Evolutionary conservation across 1,139 yeast species (phyloP).

Genomic region (Candida neerlandica): DNA sequence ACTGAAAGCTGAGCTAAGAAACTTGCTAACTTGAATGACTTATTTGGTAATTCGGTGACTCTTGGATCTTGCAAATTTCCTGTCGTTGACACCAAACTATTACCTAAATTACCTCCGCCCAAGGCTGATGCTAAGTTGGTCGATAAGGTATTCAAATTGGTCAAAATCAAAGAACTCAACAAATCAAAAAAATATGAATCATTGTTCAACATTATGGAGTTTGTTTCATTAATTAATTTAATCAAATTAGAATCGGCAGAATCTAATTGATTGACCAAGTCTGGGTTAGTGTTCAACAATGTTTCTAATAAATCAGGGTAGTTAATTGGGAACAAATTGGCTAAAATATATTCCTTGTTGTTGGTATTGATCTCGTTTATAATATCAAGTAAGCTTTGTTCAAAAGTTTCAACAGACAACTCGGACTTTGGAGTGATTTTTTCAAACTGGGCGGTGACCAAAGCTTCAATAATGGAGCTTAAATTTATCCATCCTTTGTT

Average conservation of each 20-base stretch:
- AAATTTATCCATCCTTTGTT: slow-evolving; percentile 80
- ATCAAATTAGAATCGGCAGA: slow-evolving; percentile 42
- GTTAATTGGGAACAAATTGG: slow-evolving; percentile 47
- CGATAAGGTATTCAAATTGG: slow-evolving; percentile 32
- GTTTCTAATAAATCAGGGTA: slow-evolving; percentile 47
- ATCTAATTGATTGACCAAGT: slow-evolving; percentile 41
- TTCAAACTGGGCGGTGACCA: slow-evolving; percentile 64
- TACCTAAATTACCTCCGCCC: slow-evolving; percentile 19
- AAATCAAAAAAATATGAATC: slow-evolving; percentile 36
- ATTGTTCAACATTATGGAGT: slow-evolving; percentile 28
- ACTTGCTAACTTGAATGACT: slow-evolving; percentile 62
- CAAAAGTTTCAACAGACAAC: slow-evolving; percentile 62
- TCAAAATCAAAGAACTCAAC: slow-evolving; percentile 30
- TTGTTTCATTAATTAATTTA: slow-evolving; percentile 50
- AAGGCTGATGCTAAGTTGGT: slow-evolving; percentile 29
- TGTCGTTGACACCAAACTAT: slow-evolving; percentile 14
- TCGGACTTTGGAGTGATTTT: slow-evolving; percentile 73
- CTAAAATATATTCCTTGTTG: slow-evolving; percentile 41
- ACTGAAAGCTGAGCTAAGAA: slow-evolving; percentile 67
- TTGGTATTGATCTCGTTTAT: slow-evolving; percentile 39
- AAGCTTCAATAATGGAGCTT: slow-evolving; percentile 53
- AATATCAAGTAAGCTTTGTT: slow-evolving; percentile 25
- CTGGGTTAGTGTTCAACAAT: slow-evolving; percentile 48
- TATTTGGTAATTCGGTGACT: slow-evolving; percentile 23
- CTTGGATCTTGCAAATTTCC: slow-evolving; percentile 15